Evolutionary conservation across 352 stramenopile species (phyloP), one percentile per base, ranked within the genome.

Genomic region (Globisporangium uncinulatum): DNA sequence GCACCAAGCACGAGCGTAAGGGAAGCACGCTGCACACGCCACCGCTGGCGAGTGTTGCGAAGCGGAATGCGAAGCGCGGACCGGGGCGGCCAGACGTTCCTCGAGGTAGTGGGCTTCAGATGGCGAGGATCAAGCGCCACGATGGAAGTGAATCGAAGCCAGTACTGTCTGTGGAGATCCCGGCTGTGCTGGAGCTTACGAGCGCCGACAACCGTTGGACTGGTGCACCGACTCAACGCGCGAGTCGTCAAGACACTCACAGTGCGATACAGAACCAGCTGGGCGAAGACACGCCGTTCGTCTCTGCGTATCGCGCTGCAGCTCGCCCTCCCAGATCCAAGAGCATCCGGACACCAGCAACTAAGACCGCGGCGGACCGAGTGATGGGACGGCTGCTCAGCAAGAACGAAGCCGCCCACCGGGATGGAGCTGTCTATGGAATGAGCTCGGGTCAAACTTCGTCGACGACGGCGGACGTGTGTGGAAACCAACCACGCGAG

Each of bases 91-190:
- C 19, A 9, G 19, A 45, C 8, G 32, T 49, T 44, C 62, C 8
- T 1, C 74, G 72, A 19, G 70, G 72, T 10, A 82, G 72, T 59
- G 72, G 65, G 3, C 53, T 76, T 14, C 67, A 77, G 36, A 51
- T 79, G 15, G 72, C 62, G 29, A 56, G 70, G 48, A 70, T 61
- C 31, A 73, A 69, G n/a, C 68, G 70, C 37, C 52, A 74, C 20
- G 34, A 39, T 39, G 34, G 34, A 13, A 13, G 34, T 39, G 34
- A 8, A 39, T 6, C 34, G 34, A 39, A 13, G 2, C 6, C 7
- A 13, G 34, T 6, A 13, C 2, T 39, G 34, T 39, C 34, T 13
- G 34, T 13, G 6, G 34, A 51, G 66, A 19, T 14, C 6, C 20
- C 3, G 17, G n/a, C 43, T 29, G 6, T 31, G 43, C 43, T 46